Base-by-base conservation (phyloP, 345 rosid species). In the Eucalyptus tenuipes region DNA sequence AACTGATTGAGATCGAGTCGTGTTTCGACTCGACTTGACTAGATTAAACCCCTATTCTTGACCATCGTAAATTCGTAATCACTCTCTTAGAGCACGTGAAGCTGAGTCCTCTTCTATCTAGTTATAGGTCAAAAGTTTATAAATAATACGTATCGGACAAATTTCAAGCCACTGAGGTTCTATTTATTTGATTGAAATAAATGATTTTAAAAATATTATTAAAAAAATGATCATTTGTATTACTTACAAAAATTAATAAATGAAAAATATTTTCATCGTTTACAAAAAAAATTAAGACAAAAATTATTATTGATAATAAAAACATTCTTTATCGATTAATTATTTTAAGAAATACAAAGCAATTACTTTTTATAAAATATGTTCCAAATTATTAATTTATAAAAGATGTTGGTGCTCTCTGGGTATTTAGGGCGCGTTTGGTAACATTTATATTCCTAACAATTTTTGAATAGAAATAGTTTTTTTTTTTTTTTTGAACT, bases 261-360 rank as follows among this genome's bases (percentile, higher is more conserved):
- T 52, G 0, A 52, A 52, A 52, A 52, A 17, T 52, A 17, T 7
- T 52, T 52, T 52, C 9, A 17, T 52, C 4, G 1, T 52, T 0
- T 18, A 18, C 0, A 1, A 17, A 52, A 52, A 52, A 48, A 3
- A 48, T 48, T 52, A 7, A 52, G 1, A 3, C 0, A 18, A 20
- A 22, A 22, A 55, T 22, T 22, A 55, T 55, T 55, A 55, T 55
- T 55, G 12, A 55, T 55, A 55, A 22, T 53, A 22, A 55, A 53
- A 55, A 8, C 0, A 8, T 55, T 55, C 2, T 3, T 55, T 4
- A 9, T 55, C 27, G 13, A 8, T 55, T 55, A 55, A 55, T 55
- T 55, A 55, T 22, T 22, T 55, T 55, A 5, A 55, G 6, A 27
- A 9, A 55, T 55, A 55, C 5, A 55, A 55, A 24, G 27, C 2